Evolutionary conservation across 371 early-diverging fungal species (phyloP).

Genomic region (Massospora cicadina): DNA sequence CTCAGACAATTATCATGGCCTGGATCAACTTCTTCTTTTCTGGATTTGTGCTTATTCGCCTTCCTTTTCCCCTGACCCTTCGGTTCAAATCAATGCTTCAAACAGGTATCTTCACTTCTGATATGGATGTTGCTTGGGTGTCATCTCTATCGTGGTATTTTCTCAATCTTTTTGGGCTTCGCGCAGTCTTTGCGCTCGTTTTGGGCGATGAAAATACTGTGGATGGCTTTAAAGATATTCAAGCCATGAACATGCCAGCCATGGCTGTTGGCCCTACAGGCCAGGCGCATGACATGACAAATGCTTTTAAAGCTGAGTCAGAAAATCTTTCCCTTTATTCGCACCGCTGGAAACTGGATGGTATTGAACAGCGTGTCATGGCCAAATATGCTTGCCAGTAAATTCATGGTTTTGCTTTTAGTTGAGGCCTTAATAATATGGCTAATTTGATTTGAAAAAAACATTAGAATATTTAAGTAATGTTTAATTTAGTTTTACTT

Average conservation of each 20-base stretch:
- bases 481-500: too few species aligned
- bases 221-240: constrained; percentile 74
- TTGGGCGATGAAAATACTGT: constrained; percentile 85
- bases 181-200: constrained; percentile 75
- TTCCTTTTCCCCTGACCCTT: constrained; percentile 90
- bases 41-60: constrained; percentile 84
- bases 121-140: constrained; percentile 96
- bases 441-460: too few species aligned
- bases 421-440: too few species aligned
- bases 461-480: too few species aligned
- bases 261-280: constrained; percentile 25
- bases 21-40: constrained; percentile 97
- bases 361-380: constrained; percentile 66
- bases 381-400: constrained; percentile 33
- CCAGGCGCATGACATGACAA: constrained; percentile 64
- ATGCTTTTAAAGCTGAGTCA: constrained; percentile 69
- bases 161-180: constrained; percentile 87
- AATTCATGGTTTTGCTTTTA: too few species aligned
- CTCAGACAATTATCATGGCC: constrained; percentile 94
- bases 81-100: constrained; percentile 96
- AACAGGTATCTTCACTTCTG: constrained; percentile 81
- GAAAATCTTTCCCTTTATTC: constrained; percentile 70
- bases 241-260: constrained; percentile 71
- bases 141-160: constrained; percentile 96
- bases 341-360: constrained; percentile 64